Percentiles rank a stretch among this genome's conserved stretches.
Evolutionary conservation across 2,329 filamentous ascomycete genomes (phyloP).

Genomic region (Xylaria sp.): DNA sequence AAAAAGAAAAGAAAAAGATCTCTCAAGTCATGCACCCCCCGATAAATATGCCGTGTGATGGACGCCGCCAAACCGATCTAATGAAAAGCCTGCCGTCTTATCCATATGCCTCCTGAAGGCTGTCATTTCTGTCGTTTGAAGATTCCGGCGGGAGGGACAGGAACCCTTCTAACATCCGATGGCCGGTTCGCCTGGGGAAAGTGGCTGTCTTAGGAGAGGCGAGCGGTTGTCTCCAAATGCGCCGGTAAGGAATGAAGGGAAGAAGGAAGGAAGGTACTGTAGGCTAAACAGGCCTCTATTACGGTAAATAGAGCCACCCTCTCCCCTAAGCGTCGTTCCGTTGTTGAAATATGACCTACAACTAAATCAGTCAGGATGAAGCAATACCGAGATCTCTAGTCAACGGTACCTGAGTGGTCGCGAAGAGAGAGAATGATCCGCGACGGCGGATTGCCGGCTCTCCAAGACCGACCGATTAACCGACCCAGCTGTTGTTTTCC

Average conservation of each 20-base stretch:
- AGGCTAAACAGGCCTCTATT: background rate
- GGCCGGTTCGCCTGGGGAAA: background rate
- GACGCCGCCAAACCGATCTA: background rate
- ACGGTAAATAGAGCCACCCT: background rate
- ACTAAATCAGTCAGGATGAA: background rate
- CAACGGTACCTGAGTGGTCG: background rate
- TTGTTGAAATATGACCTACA: background rate
- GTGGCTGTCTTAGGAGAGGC: constrained; percentile 8
- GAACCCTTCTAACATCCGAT: constrained; percentile 2
- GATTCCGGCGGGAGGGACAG: constrained; percentile 2
- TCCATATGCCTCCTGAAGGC: background rate
- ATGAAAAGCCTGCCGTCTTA: background rate
- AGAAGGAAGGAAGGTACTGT: background rate
- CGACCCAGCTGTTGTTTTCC: constrained; percentile 9
- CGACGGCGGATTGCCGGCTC: constrained; percentile 1
- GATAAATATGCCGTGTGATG: background rate
- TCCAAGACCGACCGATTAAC: constrained; percentile 7
- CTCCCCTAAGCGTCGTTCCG: background rate
- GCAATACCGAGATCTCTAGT: background rate
- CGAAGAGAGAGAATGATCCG: background rate
- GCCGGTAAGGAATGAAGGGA: no score
- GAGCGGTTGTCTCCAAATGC: constrained; percentile 7
- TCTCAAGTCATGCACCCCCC: constrained; percentile 8
- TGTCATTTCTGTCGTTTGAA: constrained; percentile 9
- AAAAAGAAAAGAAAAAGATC: constrained; percentile 1